Evolutionary conservation across 2,329 filamentous ascomycete species (phyloP).

Genomic region (Colletotrichum camelliae): DNA sequence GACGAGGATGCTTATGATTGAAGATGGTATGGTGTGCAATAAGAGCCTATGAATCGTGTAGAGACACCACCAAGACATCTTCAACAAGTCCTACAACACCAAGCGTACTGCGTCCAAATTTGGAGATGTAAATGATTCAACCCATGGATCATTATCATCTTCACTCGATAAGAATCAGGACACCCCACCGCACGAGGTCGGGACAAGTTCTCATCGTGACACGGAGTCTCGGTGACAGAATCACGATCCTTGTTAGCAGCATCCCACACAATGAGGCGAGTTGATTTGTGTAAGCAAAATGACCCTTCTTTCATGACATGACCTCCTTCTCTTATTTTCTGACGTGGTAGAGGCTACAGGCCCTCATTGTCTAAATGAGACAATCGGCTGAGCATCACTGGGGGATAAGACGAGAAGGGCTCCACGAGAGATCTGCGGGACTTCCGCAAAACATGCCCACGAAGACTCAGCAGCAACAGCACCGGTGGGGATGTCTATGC

Average conservation of each 20-base stretch:
- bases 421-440: background rate
- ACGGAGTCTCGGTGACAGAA: background rate
- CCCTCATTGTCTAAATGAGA: background rate
- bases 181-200: background rate
- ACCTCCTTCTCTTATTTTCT: background rate
- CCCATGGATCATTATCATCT: background rate
- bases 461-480: background rate
- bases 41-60: background rate
- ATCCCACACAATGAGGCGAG: background rate
- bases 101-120: background rate
- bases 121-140: rapidly evolving
- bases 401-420: background rate
- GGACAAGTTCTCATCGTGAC: background rate
- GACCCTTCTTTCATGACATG: background rate
- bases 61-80: background rate
- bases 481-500: background rate
- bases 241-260: background rate
- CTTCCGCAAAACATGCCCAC: background rate
- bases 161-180: background rate
- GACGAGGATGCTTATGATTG: background rate
- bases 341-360: background rate
- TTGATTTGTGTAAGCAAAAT: background rate
- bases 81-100: background rate
- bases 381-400: background rate
- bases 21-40: background rate